phyloP scores from a whole-genome alignment of 1,284 basidiomycete species.

The Anthracocystis panici-leucophaei region DNA sequence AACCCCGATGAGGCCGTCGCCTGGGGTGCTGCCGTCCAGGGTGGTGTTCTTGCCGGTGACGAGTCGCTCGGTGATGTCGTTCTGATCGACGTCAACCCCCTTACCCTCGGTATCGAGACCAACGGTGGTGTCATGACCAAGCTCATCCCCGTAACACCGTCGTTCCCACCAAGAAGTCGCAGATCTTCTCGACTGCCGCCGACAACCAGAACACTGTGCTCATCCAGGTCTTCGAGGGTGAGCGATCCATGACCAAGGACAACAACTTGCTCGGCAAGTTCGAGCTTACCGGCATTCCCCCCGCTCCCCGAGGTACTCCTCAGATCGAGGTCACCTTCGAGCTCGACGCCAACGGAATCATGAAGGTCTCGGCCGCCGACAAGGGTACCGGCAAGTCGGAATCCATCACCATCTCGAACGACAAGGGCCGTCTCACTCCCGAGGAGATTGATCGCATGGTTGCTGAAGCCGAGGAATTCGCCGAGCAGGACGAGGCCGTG shows the following conservation, averaged over 20 bases:
- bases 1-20: slow-evolving; percentile 84
- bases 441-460: slow-evolving; percentile 70
- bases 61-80: slow-evolving; percentile 84
- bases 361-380: slow-evolving; percentile 69
- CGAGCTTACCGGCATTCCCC: slow-evolving; percentile 90
- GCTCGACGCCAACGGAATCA: slow-evolving; percentile 69
- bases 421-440: slow-evolving; percentile 67
- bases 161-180: slow-evolving; percentile 96
- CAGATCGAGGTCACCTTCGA: slow-evolving; percentile 70
- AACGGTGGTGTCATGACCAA: slow-evolving; percentile 99
- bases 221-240: slow-evolving; percentile 91
- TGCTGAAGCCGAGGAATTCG: slow-evolving; percentile 68
- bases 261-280: slow-evolving; percentile 98
- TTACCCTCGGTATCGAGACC: slow-evolving; percentile 97
- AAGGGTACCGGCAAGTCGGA: slow-evolving; percentile 69
- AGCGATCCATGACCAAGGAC: slow-evolving; percentile 94
- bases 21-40: slow-evolving; percentile 97
- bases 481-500: slow-evolving; percentile 68
- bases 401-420: slow-evolving; percentile 68
- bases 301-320: slow-evolving; percentile 88
- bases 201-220: slow-evolving; percentile 69
- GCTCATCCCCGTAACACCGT: slow-evolving; percentile 95
- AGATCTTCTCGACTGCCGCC: slow-evolving; percentile 87
- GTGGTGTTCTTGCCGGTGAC: slow-evolving; percentile 91
- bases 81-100: slow-evolving; percentile 93